Evolutionary conservation across 2,329 filamentous ascomycete species (phyloP), one percentile per base, ranked within the genome.

Genomic region (Pyricularia pennisetigena): DNA sequence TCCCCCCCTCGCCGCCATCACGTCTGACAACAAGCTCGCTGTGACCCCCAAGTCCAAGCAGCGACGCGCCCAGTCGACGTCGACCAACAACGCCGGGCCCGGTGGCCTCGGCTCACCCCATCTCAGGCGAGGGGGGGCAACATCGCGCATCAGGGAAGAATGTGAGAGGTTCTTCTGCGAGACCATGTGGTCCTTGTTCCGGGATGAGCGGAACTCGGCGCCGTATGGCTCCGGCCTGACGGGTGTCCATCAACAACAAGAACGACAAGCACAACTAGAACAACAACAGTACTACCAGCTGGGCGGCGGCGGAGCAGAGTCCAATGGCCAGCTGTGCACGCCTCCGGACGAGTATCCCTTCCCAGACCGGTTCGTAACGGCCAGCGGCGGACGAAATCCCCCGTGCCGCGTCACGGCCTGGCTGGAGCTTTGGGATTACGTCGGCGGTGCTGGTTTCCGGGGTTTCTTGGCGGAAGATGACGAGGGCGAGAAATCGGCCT

Each of bases 121-220:
- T 16, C 59, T 62, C 16, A 73, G 72, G 75, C 86, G 85, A 90
- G 91, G 91, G 91, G 93, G 93, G 93, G 93, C 93, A 90, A 89
- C 92, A 91, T 88, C 92, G 82, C 89, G 90, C 84, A 97, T 97
- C 86, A 93, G 91, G 92, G 93, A 91, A 93, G 93, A 97, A 92
- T 97, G 94, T 97, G 94, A 97, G 93, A 97, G 94, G 86, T 94
- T 97, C 90, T 97, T 97, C 88, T 97, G 94, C 84, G 93, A 94
- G 90, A 90, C 89, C 86, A 92, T 97, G 89, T 91, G 88, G 83
- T 84, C 89, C 84, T 90, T 92, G 85, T 97, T 97, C 88, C 91
- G 90, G 86, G 94, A 92, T 97, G 93, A 96, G 93, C 89, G 90
- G 91, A 89, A 88, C 82, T 80, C 83, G 85, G 86, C 82, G 79